phyloP scores from a whole-genome alignment of 2,329 filamentous ascomycete species.

The Venturia carpophila region DNA sequence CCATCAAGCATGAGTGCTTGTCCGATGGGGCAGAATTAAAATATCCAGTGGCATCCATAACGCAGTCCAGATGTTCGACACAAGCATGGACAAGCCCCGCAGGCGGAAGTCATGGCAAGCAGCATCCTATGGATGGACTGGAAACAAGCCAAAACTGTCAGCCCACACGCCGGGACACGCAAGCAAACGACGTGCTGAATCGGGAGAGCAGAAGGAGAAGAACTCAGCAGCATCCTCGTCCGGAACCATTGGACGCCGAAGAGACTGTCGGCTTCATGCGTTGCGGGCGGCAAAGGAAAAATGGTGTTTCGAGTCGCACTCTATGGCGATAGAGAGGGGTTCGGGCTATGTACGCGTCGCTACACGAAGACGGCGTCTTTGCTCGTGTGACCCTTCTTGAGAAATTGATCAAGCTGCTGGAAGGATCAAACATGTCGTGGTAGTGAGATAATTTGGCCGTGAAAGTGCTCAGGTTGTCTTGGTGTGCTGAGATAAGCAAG shows the following conservation, averaged over 20 bases:
- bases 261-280: neutral
- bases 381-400: neutral
- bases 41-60: neutral
- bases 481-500: neutral
- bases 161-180: slow-evolving; percentile 1
- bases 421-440: neutral
- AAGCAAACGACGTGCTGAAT: neutral
- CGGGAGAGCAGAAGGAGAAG: neutral
- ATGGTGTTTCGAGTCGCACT: slow-evolving; percentile 4
- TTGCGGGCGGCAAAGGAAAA: neutral
- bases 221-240: neutral
- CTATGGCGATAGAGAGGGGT: neutral
- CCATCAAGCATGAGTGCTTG: neutral
- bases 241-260: neutral
- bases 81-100: neutral
- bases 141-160: slow-evolving; percentile 11
- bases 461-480: neutral
- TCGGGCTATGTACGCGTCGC: neutral
- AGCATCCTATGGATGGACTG: neutral
- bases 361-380: neutral
- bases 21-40: neutral
- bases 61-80: neutral
- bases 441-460: neutral
- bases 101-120: neutral
- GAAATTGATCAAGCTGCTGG: neutral